Percentiles rank a stretch among this genome's conserved stretches.
Conservation (phyloP, 2,329 filamentous ascomycete genomes). For the Plenodomus biglobosus region DNA sequence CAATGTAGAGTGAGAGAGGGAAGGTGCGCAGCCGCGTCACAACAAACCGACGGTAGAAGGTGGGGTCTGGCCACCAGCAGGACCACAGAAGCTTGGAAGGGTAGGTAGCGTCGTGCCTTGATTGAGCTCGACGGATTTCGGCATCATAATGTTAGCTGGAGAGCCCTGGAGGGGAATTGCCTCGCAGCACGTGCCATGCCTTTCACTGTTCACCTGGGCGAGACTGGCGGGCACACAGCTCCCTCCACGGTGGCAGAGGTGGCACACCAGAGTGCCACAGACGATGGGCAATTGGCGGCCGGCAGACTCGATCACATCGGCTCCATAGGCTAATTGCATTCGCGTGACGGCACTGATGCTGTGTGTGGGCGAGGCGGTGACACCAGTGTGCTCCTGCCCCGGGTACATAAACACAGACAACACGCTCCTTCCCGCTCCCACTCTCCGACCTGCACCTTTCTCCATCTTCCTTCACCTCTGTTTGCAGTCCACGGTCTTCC, state of each 20-base stretch:
- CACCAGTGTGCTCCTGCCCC: slow-evolving; percentile 11
- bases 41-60: too few species aligned
- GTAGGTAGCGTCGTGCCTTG: too few species aligned
- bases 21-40: slow-evolving; percentile 15
- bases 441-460: too few species aligned
- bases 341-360: slow-evolving; percentile 12
- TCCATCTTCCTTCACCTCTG: slow-evolving; percentile 1
- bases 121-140: too few species aligned
- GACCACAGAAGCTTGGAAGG: not conserved
- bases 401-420: slow-evolving; percentile 8
- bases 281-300: not conserved
- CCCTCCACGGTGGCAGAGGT: not conserved
- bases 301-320: not conserved
- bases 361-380: slow-evolving; percentile 15
- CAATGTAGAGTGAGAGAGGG: slow-evolving; percentile 7
- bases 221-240: not conserved
- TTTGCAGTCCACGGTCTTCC: slow-evolving; percentile 7
- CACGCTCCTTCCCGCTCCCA: slow-evolving; percentile 4
- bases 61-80: too few species aligned
- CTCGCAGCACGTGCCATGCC: slow-evolving; percentile 13
- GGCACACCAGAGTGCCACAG: not conserved
- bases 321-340: slow-evolving; percentile 15
- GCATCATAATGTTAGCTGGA: too few species aligned
- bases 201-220: slow-evolving; percentile 7
- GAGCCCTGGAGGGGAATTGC: slow-evolving; percentile 1